Percentiles rank a stretch among this genome's conserved stretches.
phyloP scores from a whole-genome alignment of 257 asterid species.

The Solanum peruvianum region DNA sequence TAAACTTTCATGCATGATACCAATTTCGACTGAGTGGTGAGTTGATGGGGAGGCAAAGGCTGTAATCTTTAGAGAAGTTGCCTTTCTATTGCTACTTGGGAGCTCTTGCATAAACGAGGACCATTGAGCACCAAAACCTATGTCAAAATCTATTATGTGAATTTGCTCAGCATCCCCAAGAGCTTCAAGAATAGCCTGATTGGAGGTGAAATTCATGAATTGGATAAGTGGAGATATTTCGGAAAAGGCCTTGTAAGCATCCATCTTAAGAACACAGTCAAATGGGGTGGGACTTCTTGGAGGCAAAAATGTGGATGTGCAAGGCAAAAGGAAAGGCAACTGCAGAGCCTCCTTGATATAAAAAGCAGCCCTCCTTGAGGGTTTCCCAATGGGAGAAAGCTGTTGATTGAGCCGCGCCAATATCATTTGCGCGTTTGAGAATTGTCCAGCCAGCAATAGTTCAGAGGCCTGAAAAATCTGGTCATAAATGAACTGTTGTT shows the following conservation, averaged over 20 bases:
- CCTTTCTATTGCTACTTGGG: constrained; percentile 16
- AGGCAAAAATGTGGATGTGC: constrained; percentile 1
- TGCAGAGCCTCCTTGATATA: constrained; percentile 39
- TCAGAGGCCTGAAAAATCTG: constrained; percentile 36
- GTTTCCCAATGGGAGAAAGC: constrained; percentile 26
- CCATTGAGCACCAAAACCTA: constrained; percentile 56
- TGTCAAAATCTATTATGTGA: constrained; percentile 47
- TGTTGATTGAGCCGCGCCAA: constrained; percentile 60
- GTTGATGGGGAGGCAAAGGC: constrained; percentile 47
- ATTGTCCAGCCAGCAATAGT: constrained; percentile 27
- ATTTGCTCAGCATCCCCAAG: constrained; percentile 17
- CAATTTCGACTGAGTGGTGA: constrained; percentile 31
- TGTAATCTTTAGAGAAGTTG: constrained; percentile 27
- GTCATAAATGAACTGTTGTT: constrained; percentile 23
- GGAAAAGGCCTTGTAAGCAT: constrained; percentile 30
- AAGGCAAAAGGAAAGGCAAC: constrained; percentile 15
- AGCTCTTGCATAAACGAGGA: constrained; percentile 56
- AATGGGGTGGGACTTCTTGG: constrained; percentile 20
- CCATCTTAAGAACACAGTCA: constrained; percentile 42
- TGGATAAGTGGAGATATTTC: constrained; percentile 40
- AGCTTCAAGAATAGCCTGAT: constrained; percentile 40
- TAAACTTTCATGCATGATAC: constrained; percentile 39
- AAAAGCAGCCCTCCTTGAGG: constrained; percentile 34
- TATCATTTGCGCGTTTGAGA: constrained; percentile 45
- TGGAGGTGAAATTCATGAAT: constrained; percentile 39